These are phyloP conservation scores for Elaeis oleifera DNA, from an alignment of 202 grass and related monocot species.

Conservation along the genomic window DNA sequence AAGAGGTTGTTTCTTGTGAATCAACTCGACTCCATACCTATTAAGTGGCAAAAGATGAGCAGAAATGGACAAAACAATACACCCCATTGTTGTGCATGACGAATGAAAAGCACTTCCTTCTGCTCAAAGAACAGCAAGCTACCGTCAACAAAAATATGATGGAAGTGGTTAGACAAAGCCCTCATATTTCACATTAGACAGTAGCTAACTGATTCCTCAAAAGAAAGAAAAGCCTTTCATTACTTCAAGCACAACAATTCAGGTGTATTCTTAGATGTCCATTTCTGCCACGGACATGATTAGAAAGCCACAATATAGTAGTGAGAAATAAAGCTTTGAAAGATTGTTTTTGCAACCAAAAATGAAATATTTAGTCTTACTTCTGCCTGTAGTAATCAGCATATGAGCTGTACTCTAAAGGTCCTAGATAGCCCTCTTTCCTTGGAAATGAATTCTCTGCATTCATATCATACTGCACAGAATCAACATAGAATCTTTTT, in stretches of 20 bases:
- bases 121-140: no score
- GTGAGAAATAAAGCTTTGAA: slow-evolving; percentile 4
- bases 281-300: no score
- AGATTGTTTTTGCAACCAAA: background rate
- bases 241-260: no score
- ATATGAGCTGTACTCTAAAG: slow-evolving; percentile 88
- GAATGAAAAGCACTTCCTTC: no score
- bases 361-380: slow-evolving; percentile 35
- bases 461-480: slow-evolving; percentile 78
- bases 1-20: slow-evolving; percentile 96
- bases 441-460: slow-evolving; percentile 97
- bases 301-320: background rate
- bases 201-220: no score
- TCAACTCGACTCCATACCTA: slow-evolving; percentile 93
- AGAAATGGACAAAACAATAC: no score
- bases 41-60: background rate
- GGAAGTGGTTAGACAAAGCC: no score
- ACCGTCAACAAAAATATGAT: no score
- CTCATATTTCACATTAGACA: no score
- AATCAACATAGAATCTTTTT: slow-evolving; percentile 97
- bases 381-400: slow-evolving; percentile 98
- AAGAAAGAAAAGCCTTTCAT: no score
- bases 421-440: slow-evolving; percentile 91
- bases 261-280: no score
- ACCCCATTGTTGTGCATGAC: no score